Conservation (phyloP, 495 filamentous ascomycete genomes). For the Daldinia grandis region DNA sequence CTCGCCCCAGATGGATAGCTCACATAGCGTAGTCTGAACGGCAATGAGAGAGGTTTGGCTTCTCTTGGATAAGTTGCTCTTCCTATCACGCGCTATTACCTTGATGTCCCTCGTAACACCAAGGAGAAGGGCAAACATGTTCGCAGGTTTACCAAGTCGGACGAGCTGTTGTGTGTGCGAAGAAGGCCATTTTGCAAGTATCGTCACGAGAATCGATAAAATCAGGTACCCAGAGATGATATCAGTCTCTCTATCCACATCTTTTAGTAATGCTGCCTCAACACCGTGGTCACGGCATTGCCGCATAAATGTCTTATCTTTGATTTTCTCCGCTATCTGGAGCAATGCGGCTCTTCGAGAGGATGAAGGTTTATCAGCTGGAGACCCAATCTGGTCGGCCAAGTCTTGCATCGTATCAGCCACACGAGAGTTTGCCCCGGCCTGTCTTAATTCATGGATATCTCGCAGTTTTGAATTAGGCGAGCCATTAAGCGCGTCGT, state of each 20-base stretch:
- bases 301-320: slow-evolving; percentile 68
- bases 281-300: slow-evolving; percentile 81
- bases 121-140: slow-evolving; percentile 64
- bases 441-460: slow-evolving; percentile 88
- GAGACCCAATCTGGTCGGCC: slow-evolving; percentile 80
- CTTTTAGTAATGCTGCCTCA: slow-evolving; percentile 69
- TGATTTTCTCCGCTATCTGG: slow-evolving; percentile 77
- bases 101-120: slow-evolving; percentile 60
- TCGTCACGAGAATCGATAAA: slow-evolving; percentile 61
- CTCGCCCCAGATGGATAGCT: slow-evolving; percentile 65
- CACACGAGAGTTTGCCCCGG: slow-evolving; percentile 85
- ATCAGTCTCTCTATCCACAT: slow-evolving; percentile 62
- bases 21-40: slow-evolving; percentile 58
- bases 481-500: slow-evolving; percentile 68
- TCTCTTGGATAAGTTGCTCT: slow-evolving; percentile 73
- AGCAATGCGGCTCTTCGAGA: slow-evolving; percentile 61
- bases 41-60: slow-evolving; percentile 62
- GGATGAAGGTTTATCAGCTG: slow-evolving; percentile 56
- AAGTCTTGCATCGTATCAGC: slow-evolving; percentile 81
- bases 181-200: slow-evolving; percentile 61
- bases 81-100: slow-evolving; percentile 65
- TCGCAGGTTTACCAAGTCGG: slow-evolving; percentile 56
- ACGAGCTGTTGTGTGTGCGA: slow-evolving; percentile 61
- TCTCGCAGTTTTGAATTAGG: slow-evolving; percentile 61
- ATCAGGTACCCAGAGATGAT: slow-evolving; percentile 67